Base-by-base conservation (phyloP, 805 yeast genomes). In the Yarrowia sp. region DNA sequence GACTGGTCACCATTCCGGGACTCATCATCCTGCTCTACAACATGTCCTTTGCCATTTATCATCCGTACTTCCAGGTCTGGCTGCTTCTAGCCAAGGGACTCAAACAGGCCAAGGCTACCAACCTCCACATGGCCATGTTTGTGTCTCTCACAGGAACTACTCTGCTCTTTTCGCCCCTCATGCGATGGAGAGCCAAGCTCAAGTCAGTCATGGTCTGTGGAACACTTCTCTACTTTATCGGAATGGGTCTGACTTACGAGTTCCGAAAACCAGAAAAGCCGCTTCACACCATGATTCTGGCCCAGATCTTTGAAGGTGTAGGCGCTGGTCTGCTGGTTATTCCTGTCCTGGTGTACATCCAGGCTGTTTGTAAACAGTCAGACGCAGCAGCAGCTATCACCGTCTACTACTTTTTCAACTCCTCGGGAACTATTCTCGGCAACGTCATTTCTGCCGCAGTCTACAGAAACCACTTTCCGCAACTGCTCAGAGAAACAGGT, bases 371-470 rank as follows among this genome's bases (percentile, higher is more conserved):
- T 17, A 36, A 30, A 4, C 65, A 59, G 21, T 35, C 61, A 16
- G 65, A 65, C 14, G 67, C 64, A 12, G 67, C 61, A 3, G 59
- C 52, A 8, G 51, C 65, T 2, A 65, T 64, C 28, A 49, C 65
- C 17, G 21, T 61, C 32, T 65, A 61, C 38, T 32, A 61, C 46
- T 48, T 64, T 9, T 65, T 49, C 46, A 40, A 49, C 14, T 35
- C 67, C 10, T 1, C 56, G 16, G 67, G 67, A 4, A 54, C 64
- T 14, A 54, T 65, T 32, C 49, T 65, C 17, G 67, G 65, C 4
- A 54, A 65, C 38, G 65, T 56, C n/a, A 61, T 65, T 26, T 61
- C 65, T 8, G 67, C 65, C 10, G 46, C 64, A 7, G 65, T 65
- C 14, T 65, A 65, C 51, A 8, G 65, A 49, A 38, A 33, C 41